Evolutionary conservation across 306 rosid genomes (phyloP).

Genomic region (Phaseolus lunatus): DNA sequence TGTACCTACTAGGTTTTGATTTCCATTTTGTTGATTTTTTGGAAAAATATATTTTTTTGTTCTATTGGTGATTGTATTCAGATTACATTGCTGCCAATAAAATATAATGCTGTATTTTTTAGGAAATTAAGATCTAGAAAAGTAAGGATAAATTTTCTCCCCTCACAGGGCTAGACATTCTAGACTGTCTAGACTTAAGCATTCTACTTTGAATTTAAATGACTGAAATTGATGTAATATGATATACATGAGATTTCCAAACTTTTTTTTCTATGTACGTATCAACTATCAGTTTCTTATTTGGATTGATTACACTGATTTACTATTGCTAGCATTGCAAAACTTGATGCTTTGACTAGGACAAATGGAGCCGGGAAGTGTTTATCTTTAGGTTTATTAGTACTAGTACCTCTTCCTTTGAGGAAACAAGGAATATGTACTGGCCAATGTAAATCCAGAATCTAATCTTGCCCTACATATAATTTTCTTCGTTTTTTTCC

Average conservation of each 20-base stretch:
- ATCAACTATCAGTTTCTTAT: background rate
- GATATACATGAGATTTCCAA: constrained; percentile 1
- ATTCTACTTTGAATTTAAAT: background rate
- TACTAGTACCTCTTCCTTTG: background rate
- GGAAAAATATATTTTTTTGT: background rate
- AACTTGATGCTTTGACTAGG: background rate
- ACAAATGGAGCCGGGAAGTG: constrained; percentile 10
- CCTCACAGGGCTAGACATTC: background rate
- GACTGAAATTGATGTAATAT: background rate
- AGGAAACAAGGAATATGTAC: background rate
- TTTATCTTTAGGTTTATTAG: constrained; percentile 16
- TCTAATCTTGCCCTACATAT: constrained; percentile 37
- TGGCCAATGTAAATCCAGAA: background rate
- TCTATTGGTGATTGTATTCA: background rate
- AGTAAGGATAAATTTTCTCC: background rate
- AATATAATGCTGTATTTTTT: background rate
- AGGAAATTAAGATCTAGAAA: background rate
- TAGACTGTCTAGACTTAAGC: background rate
- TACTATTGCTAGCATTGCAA: constrained; percentile 24
- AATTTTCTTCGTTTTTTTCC: background rate
- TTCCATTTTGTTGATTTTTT: background rate
- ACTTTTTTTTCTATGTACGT: constrained; percentile 3
- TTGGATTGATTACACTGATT: constrained; percentile 18
- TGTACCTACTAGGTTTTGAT: constrained; percentile 13
- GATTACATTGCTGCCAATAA: background rate